These are phyloP conservation scores for Diplotaxis tenuifolia DNA, from an alignment of 345 rosid species.

Conservation along the genomic window DNA sequence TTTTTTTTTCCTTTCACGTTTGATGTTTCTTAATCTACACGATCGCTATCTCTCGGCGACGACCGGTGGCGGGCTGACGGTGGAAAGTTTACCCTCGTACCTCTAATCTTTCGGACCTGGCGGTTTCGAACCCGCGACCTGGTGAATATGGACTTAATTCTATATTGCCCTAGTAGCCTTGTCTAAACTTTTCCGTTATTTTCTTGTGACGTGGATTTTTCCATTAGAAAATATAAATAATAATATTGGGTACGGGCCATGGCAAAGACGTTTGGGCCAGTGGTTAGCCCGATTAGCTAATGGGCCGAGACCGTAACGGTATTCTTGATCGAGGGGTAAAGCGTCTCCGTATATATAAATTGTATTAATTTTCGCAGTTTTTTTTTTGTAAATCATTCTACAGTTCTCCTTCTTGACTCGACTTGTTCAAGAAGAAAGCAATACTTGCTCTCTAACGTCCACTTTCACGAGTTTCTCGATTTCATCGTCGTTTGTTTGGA, in stretches of 20 bases:
- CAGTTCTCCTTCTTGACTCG: neutral
- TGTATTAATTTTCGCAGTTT: neutral
- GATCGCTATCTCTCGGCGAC: neutral
- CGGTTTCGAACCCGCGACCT: neutral
- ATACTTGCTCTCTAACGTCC: neutral
- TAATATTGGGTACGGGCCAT: neutral
- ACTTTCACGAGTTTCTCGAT: neutral
- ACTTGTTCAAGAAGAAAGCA: neutral
- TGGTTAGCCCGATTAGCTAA: neutral
- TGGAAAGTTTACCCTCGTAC: neutral
- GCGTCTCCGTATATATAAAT: neutral
- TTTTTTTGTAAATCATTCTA: neutral
- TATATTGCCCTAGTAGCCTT: too few relatives aligned
- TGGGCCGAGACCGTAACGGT: neutral
- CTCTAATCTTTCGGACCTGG: neutral
- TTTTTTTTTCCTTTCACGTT: neutral
- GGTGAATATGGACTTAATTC: too few relatives aligned
- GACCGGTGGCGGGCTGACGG: neutral
- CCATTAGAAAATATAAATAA: neutral
- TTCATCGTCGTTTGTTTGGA: neutral
- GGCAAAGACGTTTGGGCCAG: neutral
- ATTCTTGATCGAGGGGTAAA: neutral
- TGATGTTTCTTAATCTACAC: neutral
- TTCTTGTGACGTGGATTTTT: too few relatives aligned
- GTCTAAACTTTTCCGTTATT: neutral